Evolutionary conservation across 75 land plant genomes (phyloP).

Genomic region (Ceratopteris richardii): DNA sequence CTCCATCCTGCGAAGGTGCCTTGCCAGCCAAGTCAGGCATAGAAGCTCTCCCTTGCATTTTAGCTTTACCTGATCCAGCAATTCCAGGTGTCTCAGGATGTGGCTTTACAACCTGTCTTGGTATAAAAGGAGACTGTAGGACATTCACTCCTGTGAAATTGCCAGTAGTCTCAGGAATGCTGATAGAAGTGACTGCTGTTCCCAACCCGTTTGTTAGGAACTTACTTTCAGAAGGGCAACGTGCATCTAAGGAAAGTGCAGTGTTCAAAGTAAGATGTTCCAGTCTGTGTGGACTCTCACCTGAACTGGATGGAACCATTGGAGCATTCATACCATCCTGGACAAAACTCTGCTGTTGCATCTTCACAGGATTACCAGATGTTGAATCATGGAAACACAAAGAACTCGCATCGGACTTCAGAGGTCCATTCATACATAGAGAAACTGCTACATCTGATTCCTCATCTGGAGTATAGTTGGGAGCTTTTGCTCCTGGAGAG

Average conservation of each 20-base stretch:
- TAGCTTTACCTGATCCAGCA: neutral
- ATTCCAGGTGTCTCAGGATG: too few species aligned
- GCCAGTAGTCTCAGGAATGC: neutral
- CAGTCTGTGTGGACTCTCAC: neutral
- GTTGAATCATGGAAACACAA: too few species aligned
- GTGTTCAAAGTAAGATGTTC: neutral
- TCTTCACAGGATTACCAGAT: too few species aligned
- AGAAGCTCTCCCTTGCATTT: neutral
- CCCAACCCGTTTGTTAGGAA: neutral
- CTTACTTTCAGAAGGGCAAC: conserved; percentile 4
- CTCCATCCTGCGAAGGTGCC: neutral
- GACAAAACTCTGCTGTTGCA: too few species aligned
- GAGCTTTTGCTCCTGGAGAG: too few species aligned
- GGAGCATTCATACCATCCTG: too few species aligned
- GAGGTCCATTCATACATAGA: too few species aligned
- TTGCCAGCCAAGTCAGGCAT: neutral
- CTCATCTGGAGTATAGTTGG: too few species aligned
- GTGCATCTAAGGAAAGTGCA: conserved; percentile 2
- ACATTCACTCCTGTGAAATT: neutral
- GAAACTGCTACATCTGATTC: too few species aligned
- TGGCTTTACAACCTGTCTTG: neutral
- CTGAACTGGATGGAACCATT: too few species aligned
- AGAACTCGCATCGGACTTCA: too few species aligned
- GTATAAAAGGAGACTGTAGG: neutral
- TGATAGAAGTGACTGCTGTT: neutral